Conservation (phyloP, 352 stramenopile genomes). For the Pythium sp. region DNA sequence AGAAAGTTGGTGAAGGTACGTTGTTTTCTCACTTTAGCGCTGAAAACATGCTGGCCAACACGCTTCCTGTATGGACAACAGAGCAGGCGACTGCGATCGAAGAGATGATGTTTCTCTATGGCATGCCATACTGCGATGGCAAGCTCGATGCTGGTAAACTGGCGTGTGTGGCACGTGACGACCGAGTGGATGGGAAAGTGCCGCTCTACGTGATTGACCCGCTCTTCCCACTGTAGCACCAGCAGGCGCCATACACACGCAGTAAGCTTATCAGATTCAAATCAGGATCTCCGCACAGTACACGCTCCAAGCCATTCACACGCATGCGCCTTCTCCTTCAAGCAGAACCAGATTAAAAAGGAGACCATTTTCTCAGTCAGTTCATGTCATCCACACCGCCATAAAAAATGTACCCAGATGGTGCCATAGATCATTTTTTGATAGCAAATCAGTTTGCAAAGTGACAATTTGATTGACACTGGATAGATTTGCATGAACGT, state of each 20-base stretch:
- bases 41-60: not conserved
- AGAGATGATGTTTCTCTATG: not conserved
- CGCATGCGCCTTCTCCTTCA: not conserved
- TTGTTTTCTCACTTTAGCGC: not conserved
- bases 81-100: constrained; percentile 10
- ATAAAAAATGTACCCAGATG: constrained; percentile 1
- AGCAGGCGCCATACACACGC: not conserved
- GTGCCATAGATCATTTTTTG: not conserved
- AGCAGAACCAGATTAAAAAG: not conserved
- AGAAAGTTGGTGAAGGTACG: not conserved
- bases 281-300: not conserved
- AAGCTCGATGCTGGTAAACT: not conserved
- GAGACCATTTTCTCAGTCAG: not conserved
- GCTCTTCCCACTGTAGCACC: not conserved
- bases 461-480: not conserved
- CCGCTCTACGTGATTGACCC: not conserved
- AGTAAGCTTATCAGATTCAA: not conserved
- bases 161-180: not conserved
- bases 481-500: not conserved
- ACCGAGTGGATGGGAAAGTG: not conserved
- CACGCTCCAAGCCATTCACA: not conserved
- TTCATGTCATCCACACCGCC: not conserved
- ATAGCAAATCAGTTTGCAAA: constrained; percentile 2
- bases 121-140: not conserved
- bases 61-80: not conserved